phyloP scores from a whole-genome alignment of 2,329 filamentous ascomycete genomes.

The Xylariomycetidae sp. region DNA sequence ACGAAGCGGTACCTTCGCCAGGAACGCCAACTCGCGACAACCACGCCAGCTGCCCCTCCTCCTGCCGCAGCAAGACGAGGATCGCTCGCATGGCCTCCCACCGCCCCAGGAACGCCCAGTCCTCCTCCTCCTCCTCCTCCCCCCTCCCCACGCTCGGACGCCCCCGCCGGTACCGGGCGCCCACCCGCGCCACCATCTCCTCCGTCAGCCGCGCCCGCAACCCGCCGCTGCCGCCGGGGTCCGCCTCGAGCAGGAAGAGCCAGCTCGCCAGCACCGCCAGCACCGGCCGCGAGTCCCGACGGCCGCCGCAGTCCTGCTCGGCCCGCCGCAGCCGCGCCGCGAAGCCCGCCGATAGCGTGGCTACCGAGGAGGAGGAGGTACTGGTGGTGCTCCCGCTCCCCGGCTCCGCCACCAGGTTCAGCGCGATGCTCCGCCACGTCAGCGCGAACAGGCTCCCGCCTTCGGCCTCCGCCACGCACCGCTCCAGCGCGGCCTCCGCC shows the following conservation, averaged over 20 bases:
- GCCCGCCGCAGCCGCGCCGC: no score
- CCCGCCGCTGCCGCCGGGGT: not conserved
- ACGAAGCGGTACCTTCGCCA: not conserved
- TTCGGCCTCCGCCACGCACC: no score
- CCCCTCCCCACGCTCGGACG: not conserved
- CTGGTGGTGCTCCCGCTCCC: no score
- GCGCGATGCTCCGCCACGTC: no score
- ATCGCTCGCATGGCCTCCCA: not conserved
- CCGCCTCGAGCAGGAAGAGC: constrained; percentile 1
- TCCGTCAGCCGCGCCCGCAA: not conserved
- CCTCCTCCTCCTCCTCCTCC: not conserved
- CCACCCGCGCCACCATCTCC: not conserved
- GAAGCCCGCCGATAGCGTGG: no score
- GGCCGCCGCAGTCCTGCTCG: constrained; percentile 4
- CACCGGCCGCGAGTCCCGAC: no score
- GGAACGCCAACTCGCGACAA: not conserved
- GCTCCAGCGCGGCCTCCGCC: constrained; percentile 1
- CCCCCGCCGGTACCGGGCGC: not conserved
- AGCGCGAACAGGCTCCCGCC: no score
- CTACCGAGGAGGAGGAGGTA: no score
- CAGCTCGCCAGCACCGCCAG: constrained; percentile 2
- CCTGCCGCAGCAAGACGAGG: not conserved
- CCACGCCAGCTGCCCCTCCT: not conserved
- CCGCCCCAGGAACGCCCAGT: not conserved
- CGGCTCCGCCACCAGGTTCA: no score